Conservation (phyloP, 1,284 basidiomycete genomes). For the Ganoderma sinense region DNA sequence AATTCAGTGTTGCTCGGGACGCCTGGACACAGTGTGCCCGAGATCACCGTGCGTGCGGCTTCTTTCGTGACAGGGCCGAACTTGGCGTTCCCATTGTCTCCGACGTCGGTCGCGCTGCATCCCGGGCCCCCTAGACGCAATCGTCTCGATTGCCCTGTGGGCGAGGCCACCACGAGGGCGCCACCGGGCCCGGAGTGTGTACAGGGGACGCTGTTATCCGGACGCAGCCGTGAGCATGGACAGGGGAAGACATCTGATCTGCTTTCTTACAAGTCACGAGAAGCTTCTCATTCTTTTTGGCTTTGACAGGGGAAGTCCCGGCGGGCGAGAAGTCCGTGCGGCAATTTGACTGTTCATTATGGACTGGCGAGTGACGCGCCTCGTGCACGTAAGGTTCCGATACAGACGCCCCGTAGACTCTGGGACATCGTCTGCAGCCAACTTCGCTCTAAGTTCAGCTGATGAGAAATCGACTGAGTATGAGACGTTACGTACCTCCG, state of each 20-base stretch:
- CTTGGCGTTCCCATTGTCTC: slow-evolving; percentile 12
- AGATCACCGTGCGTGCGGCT: slow-evolving; percentile 14
- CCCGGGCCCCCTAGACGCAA: background rate
- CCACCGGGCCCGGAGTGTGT: background rate
- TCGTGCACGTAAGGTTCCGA: background rate
- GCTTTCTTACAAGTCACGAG: background rate
- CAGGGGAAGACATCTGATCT: background rate
- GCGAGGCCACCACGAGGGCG: background rate
- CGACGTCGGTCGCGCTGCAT: background rate
- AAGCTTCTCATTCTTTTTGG: background rate
- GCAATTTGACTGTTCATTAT: slow-evolving; percentile 1
- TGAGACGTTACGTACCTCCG: background rate
- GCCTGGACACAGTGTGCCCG: slow-evolving; percentile 8
- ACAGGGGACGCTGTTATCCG: background rate
- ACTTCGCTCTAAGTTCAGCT: background rate
- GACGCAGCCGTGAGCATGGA: background rate
- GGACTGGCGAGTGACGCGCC: background rate
- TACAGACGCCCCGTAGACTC: background rate
- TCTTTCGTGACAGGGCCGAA: slow-evolving; percentile 17
- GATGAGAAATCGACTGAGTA: background rate
- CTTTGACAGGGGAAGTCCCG: background rate
- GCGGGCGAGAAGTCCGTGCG: background rate
- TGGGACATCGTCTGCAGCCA: background rate
- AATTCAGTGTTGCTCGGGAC: background rate
- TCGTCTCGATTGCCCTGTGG: background rate